Evolutionary conservation across 768 basidiomycete genomes (phyloP), one percentile per base, ranked within the genome.

Genomic region (Chalciporus sphaerocephalus): DNA sequence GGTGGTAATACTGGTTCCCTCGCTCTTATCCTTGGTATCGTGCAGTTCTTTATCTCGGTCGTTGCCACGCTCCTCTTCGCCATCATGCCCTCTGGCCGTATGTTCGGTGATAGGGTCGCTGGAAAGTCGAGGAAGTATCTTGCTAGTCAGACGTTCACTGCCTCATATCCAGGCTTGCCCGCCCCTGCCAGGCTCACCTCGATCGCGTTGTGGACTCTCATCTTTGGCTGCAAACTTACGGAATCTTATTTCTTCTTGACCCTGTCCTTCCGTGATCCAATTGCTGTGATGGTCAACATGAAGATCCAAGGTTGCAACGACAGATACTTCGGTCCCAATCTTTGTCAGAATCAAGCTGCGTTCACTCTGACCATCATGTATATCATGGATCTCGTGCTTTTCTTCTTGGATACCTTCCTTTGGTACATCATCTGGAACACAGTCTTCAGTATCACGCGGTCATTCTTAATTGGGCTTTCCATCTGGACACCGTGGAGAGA

Each of bases 381-480:
- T 64, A 72, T 96, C 74, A 97, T 98, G 95, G 96, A 98, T 62
- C 71, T 99, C 38, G 82, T 87, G 41, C 79, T 99, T 36, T 99
- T 91, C 80, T 99, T 98, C 80, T 75, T 99, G 68, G 96, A 99
- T 72, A 99, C 96, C 6, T 99, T 97, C 86, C 71, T 99, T 23
- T 99, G 96, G 96, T 99, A 94, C 63, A 94, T 98, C 71, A 97
- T 97, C 62, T 97, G 95, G 95, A 97, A 97, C 67, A 94, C 92
- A 9, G 88, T 93, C 45, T 88, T 89, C 71, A 87, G 85, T 60
- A 90, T 94, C 57, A 86, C 74, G 18, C 78, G 94, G 44, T 88
- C 85, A 15, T 99, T 99, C 69, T 74, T 80, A 18, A 77, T 98
- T 40, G 96, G 95, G 6, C 75, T 99, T 40, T 93, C 90, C 23